phyloP scores from a whole-genome alignment of 2,329 filamentous ascomycete species.

The Biscogniauxia sp. region DNA sequence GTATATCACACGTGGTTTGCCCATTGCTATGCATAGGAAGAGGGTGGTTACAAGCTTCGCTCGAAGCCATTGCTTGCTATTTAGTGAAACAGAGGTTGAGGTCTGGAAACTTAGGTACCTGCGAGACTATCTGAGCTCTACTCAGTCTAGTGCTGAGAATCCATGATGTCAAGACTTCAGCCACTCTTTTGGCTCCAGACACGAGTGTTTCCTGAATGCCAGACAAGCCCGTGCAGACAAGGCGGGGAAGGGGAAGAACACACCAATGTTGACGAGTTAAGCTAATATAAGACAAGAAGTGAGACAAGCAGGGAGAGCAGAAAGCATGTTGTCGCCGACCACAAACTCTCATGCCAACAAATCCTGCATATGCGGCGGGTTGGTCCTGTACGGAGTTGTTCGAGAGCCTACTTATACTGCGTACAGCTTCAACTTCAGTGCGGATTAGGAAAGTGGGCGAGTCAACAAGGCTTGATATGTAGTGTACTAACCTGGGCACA shows the following conservation, averaged over 20 bases:
- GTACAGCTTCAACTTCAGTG: neutral
- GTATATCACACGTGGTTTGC: conserved; percentile 60
- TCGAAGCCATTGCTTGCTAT: conserved; percentile 2
- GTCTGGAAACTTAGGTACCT: neutral
- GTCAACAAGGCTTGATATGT: neutral
- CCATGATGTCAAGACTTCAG: conserved; percentile 25
- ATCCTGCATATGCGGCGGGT: neutral
- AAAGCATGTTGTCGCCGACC: neutral
- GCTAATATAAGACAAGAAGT: neutral
- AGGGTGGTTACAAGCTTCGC: neutral
- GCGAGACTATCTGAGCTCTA: neutral
- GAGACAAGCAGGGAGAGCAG: no score
- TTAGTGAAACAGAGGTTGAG: neutral
- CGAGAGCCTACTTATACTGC: neutral
- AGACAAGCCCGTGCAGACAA: conserved; percentile 3
- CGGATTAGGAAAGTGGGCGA: neutral
- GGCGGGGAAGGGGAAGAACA: neutral
- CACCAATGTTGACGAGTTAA: neutral
- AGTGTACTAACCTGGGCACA: no score
- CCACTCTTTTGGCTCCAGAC: conserved; percentile 10
- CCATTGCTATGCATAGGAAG: conserved; percentile 25
- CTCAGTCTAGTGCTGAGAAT: conserved; percentile 6
- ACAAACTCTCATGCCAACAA: neutral
- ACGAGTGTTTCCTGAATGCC: neutral
- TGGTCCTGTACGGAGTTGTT: neutral